Evolutionary conservation across 768 basidiomycete genomes (phyloP).

Genomic region (Serendipita sp.): DNA sequence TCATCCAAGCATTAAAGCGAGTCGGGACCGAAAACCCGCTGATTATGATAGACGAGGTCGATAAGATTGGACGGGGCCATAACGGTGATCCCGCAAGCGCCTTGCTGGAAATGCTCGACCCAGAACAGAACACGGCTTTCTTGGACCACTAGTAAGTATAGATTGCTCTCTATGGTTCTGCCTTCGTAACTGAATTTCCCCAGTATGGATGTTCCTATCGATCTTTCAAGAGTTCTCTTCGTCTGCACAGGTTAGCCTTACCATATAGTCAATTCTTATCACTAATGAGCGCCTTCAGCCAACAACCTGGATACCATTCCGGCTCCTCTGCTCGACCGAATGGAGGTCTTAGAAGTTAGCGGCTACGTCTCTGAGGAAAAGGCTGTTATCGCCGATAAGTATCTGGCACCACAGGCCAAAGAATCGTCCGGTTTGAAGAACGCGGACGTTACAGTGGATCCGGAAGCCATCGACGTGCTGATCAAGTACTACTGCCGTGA

Average conservation of each 20-base stretch:
- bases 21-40: constrained; percentile 90
- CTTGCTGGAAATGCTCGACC: constrained; percentile 82
- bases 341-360: constrained; percentile 91
- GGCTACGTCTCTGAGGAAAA: constrained; percentile 95
- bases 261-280: not conserved
- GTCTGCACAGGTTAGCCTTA: constrained; percentile 60
- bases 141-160: constrained; percentile 78
- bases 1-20: constrained; percentile 84
- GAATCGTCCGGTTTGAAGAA: constrained; percentile 75
- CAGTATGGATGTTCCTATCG: constrained; percentile 94
- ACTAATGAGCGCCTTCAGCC: constrained; percentile 25
- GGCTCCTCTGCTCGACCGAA: constrained; percentile 82
- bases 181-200: constrained; percentile 9
- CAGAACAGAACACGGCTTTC: constrained; percentile 90
- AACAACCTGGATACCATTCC: constrained; percentile 90
- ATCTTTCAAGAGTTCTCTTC: constrained; percentile 89
- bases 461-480: constrained; percentile 63
- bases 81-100: constrained; percentile 91
- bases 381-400: constrained; percentile 68
- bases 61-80: constrained; percentile 83
- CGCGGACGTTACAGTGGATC: constrained; percentile 67
- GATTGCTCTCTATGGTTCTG: not conserved
- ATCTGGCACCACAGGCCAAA: constrained; percentile 86
- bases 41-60: constrained; percentile 88
- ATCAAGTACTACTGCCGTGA: constrained; percentile 98